Percentiles rank a stretch among this genome's conserved stretches.
These are phyloP conservation scores for Clavispora carvajalis DNA, from an alignment of 805 yeast genomes.

Conservation along the genomic window DNA sequence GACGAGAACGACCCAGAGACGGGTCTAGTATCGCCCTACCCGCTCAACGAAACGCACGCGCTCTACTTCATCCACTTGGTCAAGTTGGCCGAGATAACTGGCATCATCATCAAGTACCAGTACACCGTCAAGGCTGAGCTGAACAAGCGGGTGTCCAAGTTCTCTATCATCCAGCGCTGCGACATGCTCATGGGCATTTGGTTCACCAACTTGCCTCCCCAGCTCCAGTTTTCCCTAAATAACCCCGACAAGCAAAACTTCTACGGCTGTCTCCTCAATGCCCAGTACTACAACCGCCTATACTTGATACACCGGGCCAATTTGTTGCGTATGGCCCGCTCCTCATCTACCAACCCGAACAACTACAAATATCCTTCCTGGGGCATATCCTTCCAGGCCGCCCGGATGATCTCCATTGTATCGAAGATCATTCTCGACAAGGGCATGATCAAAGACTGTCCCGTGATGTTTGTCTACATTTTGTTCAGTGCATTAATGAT, in stretches of 20 bases:
- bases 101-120: conserved; percentile 63
- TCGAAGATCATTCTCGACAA: conserved; percentile 49
- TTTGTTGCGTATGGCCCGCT: conserved; percentile 45
- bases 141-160: conserved; percentile 39
- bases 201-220: conserved; percentile 63
- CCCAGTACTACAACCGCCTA: conserved; percentile 69
- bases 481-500: conserved; percentile 62
- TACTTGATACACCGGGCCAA: conserved; percentile 69
- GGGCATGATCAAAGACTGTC: conserved; percentile 46
- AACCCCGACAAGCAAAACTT: conserved; percentile 51
- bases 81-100: conserved; percentile 66
- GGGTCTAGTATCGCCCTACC: conserved; percentile 36
- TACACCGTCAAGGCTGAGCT: conserved; percentile 64
- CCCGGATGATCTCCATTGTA: conserved; percentile 66
- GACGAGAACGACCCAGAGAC: conserved; percentile 43
- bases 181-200: conserved; percentile 75
- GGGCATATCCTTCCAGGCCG: conserved; percentile 80
- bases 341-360: conserved; percentile 34
- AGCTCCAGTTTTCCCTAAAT: conserved; percentile 55
- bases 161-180: conserved; percentile 54
- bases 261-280: conserved; percentile 53
- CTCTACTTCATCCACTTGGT: conserved; percentile 58
- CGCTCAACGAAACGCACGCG: conserved; percentile 44
- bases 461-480: conserved; percentile 55
- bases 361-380: conserved; percentile 60